A percentile compares a stretch with the other conserved stretches of the same genome.
These are phyloP conservation scores for Angophora floribunda DNA, from an alignment of 345 rosid species.

Conservation along the genomic window DNA sequence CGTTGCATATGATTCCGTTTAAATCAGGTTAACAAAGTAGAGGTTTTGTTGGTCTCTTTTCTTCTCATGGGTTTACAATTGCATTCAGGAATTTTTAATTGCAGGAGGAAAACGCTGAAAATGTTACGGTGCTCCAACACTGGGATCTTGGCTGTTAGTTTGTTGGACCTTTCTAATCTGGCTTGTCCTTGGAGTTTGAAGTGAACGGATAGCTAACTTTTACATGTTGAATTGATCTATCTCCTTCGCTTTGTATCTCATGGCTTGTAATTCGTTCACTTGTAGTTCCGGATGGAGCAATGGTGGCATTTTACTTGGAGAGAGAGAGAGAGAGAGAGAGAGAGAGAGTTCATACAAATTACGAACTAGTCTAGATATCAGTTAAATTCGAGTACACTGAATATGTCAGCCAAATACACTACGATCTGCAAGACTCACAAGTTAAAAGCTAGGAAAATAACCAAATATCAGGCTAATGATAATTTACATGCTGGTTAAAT, in stretches of 20 bases:
- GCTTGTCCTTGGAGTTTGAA: background rate
- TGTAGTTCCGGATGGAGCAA: background rate
- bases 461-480: background rate
- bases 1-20: background rate
- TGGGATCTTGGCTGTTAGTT: background rate
- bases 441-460: background rate
- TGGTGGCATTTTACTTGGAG: background rate
- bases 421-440: background rate
- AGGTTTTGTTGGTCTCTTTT: background rate
- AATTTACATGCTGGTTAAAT: background rate
- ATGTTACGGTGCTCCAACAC: background rate
- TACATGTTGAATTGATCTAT: background rate
- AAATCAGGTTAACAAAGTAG: background rate
- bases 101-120: background rate
- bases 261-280: background rate
- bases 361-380: background rate
- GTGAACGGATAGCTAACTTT: background rate
- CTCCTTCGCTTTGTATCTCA: background rate
- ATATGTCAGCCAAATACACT: background rate
- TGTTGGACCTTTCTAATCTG: background rate
- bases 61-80: background rate
- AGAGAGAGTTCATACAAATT: background rate
- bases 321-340: background rate
- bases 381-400: background rate
- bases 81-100: background rate